Conservation (phyloP, 805 yeast genomes). For the Jamesozyma lodderae region DNA sequence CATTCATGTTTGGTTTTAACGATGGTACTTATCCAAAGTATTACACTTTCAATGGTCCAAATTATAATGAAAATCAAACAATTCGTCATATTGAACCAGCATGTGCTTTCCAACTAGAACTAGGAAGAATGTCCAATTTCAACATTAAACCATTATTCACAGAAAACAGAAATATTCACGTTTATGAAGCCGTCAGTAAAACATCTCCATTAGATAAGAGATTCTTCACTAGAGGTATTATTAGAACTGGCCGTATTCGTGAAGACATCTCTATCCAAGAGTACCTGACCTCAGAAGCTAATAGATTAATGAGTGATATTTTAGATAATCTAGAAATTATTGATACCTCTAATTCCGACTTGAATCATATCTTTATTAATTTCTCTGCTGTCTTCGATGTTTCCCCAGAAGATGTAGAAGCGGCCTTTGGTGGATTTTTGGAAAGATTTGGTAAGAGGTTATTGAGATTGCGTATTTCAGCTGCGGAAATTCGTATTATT, state of each 20-base stretch:
- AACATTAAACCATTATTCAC: conserved; percentile 90
- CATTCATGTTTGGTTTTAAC: conserved; percentile 77
- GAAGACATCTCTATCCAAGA: conserved; percentile 90
- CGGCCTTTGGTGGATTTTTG: conserved; percentile 94
- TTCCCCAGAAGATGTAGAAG: conserved; percentile 91
- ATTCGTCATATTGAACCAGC: conserved; percentile 98
- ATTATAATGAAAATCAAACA: conserved; percentile 77
- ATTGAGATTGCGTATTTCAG: conserved; percentile 93
- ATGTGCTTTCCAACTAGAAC: conserved; percentile 91
- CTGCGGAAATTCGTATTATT: conserved; percentile 95
- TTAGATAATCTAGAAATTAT: conserved; percentile 89
- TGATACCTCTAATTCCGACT: conserved; percentile 89
- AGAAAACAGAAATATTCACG: conserved; percentile 95
- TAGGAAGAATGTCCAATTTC: conserved; percentile 89
- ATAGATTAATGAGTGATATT: conserved; percentile 91
- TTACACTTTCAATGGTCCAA: conserved; percentile 89
- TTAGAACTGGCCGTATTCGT: conserved; percentile 89
- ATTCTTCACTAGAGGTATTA: conserved; percentile 93
- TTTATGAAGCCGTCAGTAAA: conserved; percentile 92
- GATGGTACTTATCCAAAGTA: conserved; percentile 90
- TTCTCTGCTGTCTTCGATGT: conserved; percentile 93
- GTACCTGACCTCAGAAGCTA: conserved; percentile 91
- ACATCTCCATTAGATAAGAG: conserved; percentile 89
- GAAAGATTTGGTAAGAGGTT: conserved; percentile 95
- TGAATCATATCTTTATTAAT: conserved; percentile 95